These are phyloP conservation scores for Boletus rex-veris DNA, from an alignment of 768 basidiomycete species.

Conservation along the genomic window DNA sequence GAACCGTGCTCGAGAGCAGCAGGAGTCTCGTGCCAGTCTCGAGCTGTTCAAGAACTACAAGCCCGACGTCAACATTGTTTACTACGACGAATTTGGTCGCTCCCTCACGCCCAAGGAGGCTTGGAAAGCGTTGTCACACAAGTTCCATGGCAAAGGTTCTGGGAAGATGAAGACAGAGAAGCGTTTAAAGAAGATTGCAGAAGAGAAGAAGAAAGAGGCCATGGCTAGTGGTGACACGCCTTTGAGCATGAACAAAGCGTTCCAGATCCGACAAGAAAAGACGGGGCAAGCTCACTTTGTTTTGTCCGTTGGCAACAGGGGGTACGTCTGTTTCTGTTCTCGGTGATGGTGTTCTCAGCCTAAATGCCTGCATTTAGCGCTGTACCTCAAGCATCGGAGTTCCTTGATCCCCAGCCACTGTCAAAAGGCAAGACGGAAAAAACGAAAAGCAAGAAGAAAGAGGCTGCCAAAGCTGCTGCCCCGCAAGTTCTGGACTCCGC, in stretches of 20 bases:
- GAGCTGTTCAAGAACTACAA: slow-evolving; percentile 92
- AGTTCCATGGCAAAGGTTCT: slow-evolving; percentile 97
- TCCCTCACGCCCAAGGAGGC: slow-evolving; percentile 90
- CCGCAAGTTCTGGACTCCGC: slow-evolving; percentile 45
- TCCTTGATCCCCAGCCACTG: slow-evolving; percentile 75
- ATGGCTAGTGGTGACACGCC: slow-evolving; percentile 97
- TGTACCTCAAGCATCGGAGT: slow-evolving; percentile 81
- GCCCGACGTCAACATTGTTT: slow-evolving; percentile 93
- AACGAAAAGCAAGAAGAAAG: slow-evolving; percentile 77
- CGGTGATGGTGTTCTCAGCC: not conserved
- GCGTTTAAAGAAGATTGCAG: slow-evolving; percentile 92
- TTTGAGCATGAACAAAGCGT: slow-evolving; percentile 90
- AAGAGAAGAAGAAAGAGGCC: slow-evolving; percentile 90
- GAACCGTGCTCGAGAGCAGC: slow-evolving; percentile 86
- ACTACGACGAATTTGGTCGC: slow-evolving; percentile 95
- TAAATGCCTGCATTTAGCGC: slow-evolving; percentile 47
- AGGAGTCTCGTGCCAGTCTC: slow-evolving; percentile 77
- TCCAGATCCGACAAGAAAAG: slow-evolving; percentile 90
- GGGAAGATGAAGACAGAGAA: slow-evolving; percentile 98
- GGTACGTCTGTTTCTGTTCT: slow-evolving; percentile 45
- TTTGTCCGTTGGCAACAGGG: slow-evolving; percentile 88
- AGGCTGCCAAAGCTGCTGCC: slow-evolving; percentile 45
- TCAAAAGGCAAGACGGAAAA: slow-evolving; percentile 84
- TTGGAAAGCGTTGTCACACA: slow-evolving; percentile 96
- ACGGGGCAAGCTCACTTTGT: slow-evolving; percentile 96